Evolutionary conservation across 768 basidiomycete genomes (phyloP), one percentile per base, ranked within the genome.

Genomic region (Termitomyces sp.): DNA sequence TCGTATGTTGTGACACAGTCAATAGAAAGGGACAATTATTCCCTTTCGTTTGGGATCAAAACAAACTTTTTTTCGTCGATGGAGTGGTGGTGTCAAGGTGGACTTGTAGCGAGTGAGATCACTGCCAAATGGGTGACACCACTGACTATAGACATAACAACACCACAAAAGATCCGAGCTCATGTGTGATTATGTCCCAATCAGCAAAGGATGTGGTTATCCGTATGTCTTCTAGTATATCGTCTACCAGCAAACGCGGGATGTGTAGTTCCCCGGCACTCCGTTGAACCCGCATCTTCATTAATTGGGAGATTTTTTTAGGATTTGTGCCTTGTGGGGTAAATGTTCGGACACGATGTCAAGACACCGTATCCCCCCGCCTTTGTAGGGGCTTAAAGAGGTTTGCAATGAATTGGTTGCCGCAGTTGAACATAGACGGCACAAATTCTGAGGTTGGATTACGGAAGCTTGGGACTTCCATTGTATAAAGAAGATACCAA

Each of bases 231-330:
- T 20, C 42, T 20, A 8, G 20, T 51, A 30, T 53, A 47, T 7
- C 55, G 33, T 37, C 33, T 37, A 16, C 42, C 51, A 39, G 41
- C n/a, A 30, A 47, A 31, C 39, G 46, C 24, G 39, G 59, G 44
- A 60, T 31, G 41, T 36, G 46, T 36, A 7, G 33, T 22, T 50
- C 54, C 27, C 58, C 59, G 59, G 57, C 44, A 42, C 53, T 15
- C 57, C 45, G 49, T 58, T 16, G 33, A 61, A 22, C n/a, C 54
- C 54, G 44, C 24, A 13, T 44, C 20, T 42, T 47, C 50, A 58
- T 53, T 45, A 57, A 55, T 63, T 60, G 57, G 57, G 30, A n/a
- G n/a, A n/a, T n/a, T n/a, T n/a, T n/a, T n/a, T n/a, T n/a, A n/a
- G n/a, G 41, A n/a, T 42, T 36, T 12, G 37, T 57, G 45, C 34